Percentiles rank a stretch among this genome's conserved stretches.
phyloP scores from a whole-genome alignment of 31 red algal species.

The Asparagopsis taxiformis region DNA sequence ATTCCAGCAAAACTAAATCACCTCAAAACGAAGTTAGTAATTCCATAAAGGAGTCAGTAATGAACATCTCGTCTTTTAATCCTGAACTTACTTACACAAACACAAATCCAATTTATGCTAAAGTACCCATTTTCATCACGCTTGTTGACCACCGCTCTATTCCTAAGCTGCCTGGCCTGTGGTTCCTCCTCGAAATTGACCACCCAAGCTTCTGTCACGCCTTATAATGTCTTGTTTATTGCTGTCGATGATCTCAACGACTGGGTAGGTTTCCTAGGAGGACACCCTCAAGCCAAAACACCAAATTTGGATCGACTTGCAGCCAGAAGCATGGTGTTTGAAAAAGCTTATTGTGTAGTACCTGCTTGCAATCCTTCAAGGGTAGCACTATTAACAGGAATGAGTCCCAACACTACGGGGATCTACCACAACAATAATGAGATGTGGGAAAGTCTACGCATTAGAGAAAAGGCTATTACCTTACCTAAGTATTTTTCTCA shows the following conservation, averaged over 20 bases:
- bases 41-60: too few species aligned
- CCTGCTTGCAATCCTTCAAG: slow-evolving; percentile 2
- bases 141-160: too few species aligned
- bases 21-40: too few species aligned
- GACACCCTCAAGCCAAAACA: slow-evolving; percentile 13
- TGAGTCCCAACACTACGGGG: neutral
- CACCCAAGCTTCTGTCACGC: neutral
- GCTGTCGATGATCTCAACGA: slow-evolving; percentile 3
- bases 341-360: neutral
- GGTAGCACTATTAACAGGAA: neutral
- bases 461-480: neutral
- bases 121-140: too few species aligned
- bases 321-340: neutral
- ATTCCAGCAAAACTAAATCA: too few species aligned
- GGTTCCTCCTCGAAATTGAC: neutral
- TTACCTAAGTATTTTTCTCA: neutral
- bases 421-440: neutral
- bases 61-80: too few species aligned
- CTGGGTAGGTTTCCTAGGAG: neutral
- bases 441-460: neutral
- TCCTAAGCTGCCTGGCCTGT: too few species aligned
- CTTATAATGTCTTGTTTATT: slow-evolving; percentile 17
- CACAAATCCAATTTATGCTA: too few species aligned
- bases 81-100: too few species aligned
- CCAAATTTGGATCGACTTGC: slow-evolving; percentile 12